Evolutionary conservation across 1,139 yeast genomes (phyloP).

Genomic region (Yamadazyma aaseri): DNA sequence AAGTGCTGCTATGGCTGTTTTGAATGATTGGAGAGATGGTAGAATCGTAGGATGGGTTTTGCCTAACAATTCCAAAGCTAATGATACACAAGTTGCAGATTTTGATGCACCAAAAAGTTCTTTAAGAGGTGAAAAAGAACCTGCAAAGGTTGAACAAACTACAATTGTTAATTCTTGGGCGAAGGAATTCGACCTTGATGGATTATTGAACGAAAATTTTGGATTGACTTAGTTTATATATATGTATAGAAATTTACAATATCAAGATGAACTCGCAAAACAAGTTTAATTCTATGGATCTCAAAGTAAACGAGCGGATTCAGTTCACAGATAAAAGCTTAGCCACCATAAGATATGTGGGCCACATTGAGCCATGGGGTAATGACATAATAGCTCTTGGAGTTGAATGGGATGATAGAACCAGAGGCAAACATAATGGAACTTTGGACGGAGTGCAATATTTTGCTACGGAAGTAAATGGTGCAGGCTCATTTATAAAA

Average conservation of each 20-base stretch:
- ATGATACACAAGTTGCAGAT: constrained; percentile 22
- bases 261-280: too few species aligned
- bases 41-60: constrained; percentile 87
- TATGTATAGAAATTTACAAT: neutral
- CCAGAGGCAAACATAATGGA: constrained; percentile 81
- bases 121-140: constrained; percentile 46
- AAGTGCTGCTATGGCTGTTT: constrained; percentile 78
- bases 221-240: constrained; percentile 5
- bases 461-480: constrained; percentile 37
- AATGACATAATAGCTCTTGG: constrained; percentile 54
- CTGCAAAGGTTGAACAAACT: constrained; percentile 65
- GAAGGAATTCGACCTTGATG: constrained; percentile 88
- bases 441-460: constrained; percentile 58
- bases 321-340: constrained; percentile 40
- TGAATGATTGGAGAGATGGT: constrained; percentile 98
- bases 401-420: constrained; percentile 79
- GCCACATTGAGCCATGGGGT: constrained; percentile 64
- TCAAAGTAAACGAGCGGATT: constrained; percentile 34
- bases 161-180: constrained; percentile 91
- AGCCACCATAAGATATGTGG: constrained; percentile 66
- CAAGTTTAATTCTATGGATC: neutral
- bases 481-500: constrained; percentile 71
- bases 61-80: constrained; percentile 62
- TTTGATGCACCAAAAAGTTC: constrained; percentile 42
- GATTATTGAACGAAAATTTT: constrained; percentile 48